Percentiles rank a stretch among this genome's conserved stretches.
These are phyloP conservation scores for Pholiota microspora DNA, from an alignment of 768 basidiomycete genomes.

Conservation along the genomic window DNA sequence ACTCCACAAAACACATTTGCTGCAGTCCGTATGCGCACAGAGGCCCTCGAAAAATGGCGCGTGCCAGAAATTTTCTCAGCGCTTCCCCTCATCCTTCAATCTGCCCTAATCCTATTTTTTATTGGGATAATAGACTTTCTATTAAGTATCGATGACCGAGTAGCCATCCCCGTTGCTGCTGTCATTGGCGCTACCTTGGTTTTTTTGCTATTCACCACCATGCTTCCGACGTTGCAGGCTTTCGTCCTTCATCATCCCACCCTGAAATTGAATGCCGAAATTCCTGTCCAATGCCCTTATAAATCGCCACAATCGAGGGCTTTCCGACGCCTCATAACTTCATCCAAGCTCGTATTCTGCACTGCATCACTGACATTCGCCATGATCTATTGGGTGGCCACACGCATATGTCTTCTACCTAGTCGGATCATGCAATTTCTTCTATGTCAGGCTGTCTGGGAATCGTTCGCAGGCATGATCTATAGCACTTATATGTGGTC, in stretches of 20 bases:
- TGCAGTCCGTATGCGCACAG: slow-evolving; percentile 14
- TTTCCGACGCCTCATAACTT: slow-evolving; percentile 7
- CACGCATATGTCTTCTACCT: neutral
- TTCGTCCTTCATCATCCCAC: slow-evolving; percentile 4
- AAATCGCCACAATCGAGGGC: slow-evolving; percentile 17
- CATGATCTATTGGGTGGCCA: neutral
- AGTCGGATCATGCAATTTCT: neutral
- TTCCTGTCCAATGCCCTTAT: slow-evolving; percentile 15
- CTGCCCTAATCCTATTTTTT: slow-evolving; percentile 16
- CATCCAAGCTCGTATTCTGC: slow-evolving; percentile 1
- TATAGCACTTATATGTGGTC: neutral
- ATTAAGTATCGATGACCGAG: slow-evolving; percentile 1
- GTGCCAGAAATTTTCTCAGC: slow-evolving; percentile 16
- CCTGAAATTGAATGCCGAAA: neutral
- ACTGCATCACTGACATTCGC: neutral
- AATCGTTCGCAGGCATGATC: neutral
- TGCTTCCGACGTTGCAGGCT: slow-evolving; percentile 14
- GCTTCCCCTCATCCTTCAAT: slow-evolving; percentile 15
- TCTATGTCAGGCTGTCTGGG: neutral
- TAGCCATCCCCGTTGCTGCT: slow-evolving; percentile 10
- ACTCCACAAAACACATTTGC: slow-evolving; percentile 7
- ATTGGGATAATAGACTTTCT: slow-evolving; percentile 16
- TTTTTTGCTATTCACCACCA: slow-evolving; percentile 13
- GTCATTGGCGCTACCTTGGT: slow-evolving; percentile 9
- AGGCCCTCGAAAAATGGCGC: slow-evolving; percentile 15